phyloP scores from a whole-genome alignment of 2,329 filamentous ascomycete species.

The Bisporella sp. region DNA sequence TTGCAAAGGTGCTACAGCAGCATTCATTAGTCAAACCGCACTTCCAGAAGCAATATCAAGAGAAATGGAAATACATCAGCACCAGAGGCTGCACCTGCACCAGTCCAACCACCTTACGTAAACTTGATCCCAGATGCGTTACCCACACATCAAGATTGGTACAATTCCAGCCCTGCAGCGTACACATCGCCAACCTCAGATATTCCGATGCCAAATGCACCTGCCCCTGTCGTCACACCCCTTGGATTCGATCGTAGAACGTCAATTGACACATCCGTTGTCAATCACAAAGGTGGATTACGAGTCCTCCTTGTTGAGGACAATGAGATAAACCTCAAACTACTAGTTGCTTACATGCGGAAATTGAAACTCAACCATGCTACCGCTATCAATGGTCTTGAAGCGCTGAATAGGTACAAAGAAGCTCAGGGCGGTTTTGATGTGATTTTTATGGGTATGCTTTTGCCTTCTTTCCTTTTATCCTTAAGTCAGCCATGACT shows the following conservation, averaged over 20 bases:
- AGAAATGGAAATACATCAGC: too few relatives aligned
- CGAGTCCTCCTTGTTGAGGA: conserved; percentile 34
- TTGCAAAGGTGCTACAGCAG: conserved; percentile 20
- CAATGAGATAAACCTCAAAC: conserved; percentile 34
- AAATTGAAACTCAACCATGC: conserved; percentile 27
- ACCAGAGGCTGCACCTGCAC: too few relatives aligned
- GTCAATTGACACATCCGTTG: neutral
- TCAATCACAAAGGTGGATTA: conserved; percentile 8
- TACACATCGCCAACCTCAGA: neutral
- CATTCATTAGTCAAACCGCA: conserved; percentile 7
- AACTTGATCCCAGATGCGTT: too few relatives aligned
- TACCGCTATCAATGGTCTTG: conserved; percentile 37
- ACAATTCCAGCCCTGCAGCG: neutral
- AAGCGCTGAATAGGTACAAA: conserved; percentile 36
- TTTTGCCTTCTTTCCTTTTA: neutral
- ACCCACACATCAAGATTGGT: too few relatives aligned
- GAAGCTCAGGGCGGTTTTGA: conserved; percentile 27
- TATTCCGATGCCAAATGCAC: neutral
- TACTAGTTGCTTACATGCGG: conserved; percentile 25
- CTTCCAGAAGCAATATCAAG: neutral
- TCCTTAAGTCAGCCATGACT: neutral
- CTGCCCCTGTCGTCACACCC: neutral
- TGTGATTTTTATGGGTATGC: conserved; percentile 41
- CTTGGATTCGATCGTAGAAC: neutral
- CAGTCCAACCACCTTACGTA: too few relatives aligned